Conservation (phyloP, 2,329 filamentous ascomycete genomes). For the Botrytis sinoallii region DNA sequence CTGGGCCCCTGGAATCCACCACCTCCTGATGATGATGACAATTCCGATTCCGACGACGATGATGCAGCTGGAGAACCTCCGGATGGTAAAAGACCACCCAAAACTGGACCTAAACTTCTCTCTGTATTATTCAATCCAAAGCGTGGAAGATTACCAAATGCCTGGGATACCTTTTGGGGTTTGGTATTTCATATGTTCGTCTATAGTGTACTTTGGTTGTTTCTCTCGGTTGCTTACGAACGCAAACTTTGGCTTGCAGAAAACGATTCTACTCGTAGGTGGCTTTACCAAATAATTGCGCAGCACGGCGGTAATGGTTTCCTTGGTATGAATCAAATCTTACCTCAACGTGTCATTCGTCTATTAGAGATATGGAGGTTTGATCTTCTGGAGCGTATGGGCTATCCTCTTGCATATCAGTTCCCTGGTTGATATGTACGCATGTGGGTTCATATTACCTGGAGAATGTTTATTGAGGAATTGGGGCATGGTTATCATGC, state of each 20-base stretch:
- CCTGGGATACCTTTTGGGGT: constrained; percentile 1
- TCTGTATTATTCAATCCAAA: background rate
- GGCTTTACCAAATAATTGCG: background rate
- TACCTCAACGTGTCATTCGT: constrained; percentile 3
- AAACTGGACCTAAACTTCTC: background rate
- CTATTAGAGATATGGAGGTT: constrained; percentile 6
- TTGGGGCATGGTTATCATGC: background rate
- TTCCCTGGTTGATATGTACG: constrained; percentile 8
- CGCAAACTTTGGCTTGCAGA: constrained; percentile 13
- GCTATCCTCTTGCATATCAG: background rate
- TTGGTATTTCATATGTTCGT: constrained; percentile 1
- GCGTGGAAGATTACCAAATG: background rate
- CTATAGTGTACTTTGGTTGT: constrained; percentile 1
- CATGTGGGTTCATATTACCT: background rate
- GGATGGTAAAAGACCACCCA: background rate
- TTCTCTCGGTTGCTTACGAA: background rate
- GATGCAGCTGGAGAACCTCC: background rate
- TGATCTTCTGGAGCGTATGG: background rate
- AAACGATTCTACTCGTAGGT: constrained; percentile 18
- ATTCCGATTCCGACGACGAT: background rate
- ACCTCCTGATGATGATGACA: background rate
- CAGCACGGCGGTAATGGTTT: background rate
- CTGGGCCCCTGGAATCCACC: background rate
- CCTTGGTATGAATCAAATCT: constrained; percentile 2
- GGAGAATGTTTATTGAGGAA: background rate